Percentiles rank a stretch among this genome's conserved stretches.
These are phyloP conservation scores for Borovskyia barvae DNA, from an alignment of 208 protist species.

Conservation along the genomic window DNA sequence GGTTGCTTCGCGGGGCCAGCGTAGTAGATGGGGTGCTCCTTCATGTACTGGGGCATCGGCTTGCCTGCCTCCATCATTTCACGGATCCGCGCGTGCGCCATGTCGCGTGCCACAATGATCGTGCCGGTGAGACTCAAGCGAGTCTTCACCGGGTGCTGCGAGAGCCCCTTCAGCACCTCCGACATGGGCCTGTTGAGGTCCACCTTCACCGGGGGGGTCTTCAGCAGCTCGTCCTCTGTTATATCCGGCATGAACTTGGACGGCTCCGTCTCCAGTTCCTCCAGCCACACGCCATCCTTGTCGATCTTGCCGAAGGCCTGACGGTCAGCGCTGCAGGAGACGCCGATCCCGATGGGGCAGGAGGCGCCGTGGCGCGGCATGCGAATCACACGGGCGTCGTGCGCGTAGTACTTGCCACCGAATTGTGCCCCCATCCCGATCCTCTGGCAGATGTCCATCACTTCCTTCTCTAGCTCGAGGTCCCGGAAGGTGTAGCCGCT, in stretches of 20 bases:
- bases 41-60: slow-evolving; percentile 94
- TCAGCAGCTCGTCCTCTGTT: slow-evolving; percentile 73
- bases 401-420: slow-evolving; percentile 98
- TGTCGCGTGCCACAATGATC: slow-evolving; percentile 97
- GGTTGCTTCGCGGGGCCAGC: slow-evolving; percentile 98
- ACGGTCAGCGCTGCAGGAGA: slow-evolving; percentile 97
- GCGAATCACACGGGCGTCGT: slow-evolving; percentile 95
- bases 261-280: slow-evolving; percentile 95
- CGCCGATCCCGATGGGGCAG: slow-evolving; percentile 93
- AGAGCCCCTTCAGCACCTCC: slow-evolving; percentile 77
- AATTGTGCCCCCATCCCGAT: slow-evolving; percentile 97
- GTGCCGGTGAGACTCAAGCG: slow-evolving; percentile 94
- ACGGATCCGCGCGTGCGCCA: slow-evolving; percentile 94
- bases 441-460: slow-evolving; percentile 85
- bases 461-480: slow-evolving; percentile 89
- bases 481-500: slow-evolving; percentile 94
- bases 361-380: slow-evolving; percentile 92
- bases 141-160: slow-evolving; percentile 90
- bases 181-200: slow-evolving; percentile 93
- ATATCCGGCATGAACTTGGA: slow-evolving; percentile 93
- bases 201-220: slow-evolving; percentile 80
- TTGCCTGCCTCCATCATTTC: slow-evolving; percentile 88
- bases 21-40: slow-evolving; percentile 96
- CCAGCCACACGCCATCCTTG: slow-evolving; percentile 94
- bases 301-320: slow-evolving; percentile 95